Evolutionary conservation across 169 alveolate species (phyloP).

Genomic region (Babesia gibsoni): DNA sequence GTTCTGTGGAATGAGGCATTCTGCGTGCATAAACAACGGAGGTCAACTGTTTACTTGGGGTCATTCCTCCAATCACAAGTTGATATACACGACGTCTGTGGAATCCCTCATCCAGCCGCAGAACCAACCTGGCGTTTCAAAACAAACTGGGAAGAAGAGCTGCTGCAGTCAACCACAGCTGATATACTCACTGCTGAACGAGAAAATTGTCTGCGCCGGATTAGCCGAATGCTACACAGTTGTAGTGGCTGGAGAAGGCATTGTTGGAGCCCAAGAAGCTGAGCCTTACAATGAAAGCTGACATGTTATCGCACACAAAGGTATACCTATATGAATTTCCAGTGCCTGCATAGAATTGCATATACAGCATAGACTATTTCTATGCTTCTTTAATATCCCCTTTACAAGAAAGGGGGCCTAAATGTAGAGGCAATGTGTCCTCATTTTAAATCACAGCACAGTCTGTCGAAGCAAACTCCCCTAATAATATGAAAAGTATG

Average conservation of each 20-base stretch:
- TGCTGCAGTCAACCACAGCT: slow-evolving; percentile 68
- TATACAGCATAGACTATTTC: no score
- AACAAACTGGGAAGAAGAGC: slow-evolving; percentile 74
- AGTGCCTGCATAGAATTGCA: no score
- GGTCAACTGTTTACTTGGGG: slow-evolving; percentile 84
- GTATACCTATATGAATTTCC: no score
- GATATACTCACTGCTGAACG: slow-evolving; percentile 72
- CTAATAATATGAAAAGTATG: no score
- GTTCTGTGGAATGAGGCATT: slow-evolving; percentile 78
- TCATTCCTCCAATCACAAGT: slow-evolving; percentile 81
- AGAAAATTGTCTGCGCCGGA: slow-evolving; percentile 73
- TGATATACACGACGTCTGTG: slow-evolving; percentile 77
- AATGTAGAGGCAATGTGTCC: no score
- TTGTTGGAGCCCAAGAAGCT: not conserved
- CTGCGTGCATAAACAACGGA: slow-evolving; percentile 74
- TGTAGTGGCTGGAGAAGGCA: slow-evolving; percentile 73
- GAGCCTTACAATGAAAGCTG: not conserved
- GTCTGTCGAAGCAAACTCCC: no score
- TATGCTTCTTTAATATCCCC: no score
- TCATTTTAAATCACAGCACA: no score
- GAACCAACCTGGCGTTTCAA: slow-evolving; percentile 82
- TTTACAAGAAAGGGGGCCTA: no score
- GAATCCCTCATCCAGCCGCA: slow-evolving; percentile 71
- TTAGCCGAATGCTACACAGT: slow-evolving; percentile 73
- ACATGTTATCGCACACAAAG: not conserved